Conservation (phyloP, 768 basidiomycete species). For the Cyclocybe cylindracea region DNA sequence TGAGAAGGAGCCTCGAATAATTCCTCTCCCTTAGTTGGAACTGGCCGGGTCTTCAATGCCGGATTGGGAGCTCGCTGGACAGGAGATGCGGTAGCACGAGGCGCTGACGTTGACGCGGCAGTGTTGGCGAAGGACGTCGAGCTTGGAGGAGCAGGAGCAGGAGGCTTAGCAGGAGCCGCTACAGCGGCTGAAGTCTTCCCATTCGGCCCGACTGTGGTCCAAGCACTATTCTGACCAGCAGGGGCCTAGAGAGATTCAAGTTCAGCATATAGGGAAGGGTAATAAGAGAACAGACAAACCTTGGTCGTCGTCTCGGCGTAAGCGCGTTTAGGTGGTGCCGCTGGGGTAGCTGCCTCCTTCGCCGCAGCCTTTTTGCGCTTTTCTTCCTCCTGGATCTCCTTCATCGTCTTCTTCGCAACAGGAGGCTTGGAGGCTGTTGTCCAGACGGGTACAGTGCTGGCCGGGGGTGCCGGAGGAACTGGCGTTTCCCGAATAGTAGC, state of each 20-base stretch:
- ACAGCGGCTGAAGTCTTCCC: conserved; percentile 55
- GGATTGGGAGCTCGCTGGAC: conserved; percentile 36
- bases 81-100: conserved; percentile 33
- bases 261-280: conserved; percentile 6
- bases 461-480: conserved; percentile 25
- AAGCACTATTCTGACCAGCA: conserved; percentile 50
- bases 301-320: conserved; percentile 82
- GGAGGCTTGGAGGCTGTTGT: conserved; percentile 58
- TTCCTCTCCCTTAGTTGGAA: conserved; percentile 57
- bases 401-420: conserved; percentile 86
- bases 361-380: conserved; percentile 67
- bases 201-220: conserved; percentile 85
- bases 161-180: conserved; percentile 32
- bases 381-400: conserved; percentile 98
- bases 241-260: conserved; percentile 20
- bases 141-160: conserved; percentile 30
- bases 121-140: background rate
- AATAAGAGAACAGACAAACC: conserved; percentile 38
- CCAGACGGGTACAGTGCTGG: conserved; percentile 64
- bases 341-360: conserved; percentile 56
- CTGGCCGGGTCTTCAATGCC: conserved; percentile 22
- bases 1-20: conserved; percentile 69
- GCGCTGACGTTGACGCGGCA: conserved; percentile 13
- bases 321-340: conserved; percentile 61
- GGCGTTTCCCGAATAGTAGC: conserved; percentile 42